These are phyloP conservation scores for Viola odorata DNA, from an alignment of 345 rosid species.

Conservation along the genomic window DNA sequence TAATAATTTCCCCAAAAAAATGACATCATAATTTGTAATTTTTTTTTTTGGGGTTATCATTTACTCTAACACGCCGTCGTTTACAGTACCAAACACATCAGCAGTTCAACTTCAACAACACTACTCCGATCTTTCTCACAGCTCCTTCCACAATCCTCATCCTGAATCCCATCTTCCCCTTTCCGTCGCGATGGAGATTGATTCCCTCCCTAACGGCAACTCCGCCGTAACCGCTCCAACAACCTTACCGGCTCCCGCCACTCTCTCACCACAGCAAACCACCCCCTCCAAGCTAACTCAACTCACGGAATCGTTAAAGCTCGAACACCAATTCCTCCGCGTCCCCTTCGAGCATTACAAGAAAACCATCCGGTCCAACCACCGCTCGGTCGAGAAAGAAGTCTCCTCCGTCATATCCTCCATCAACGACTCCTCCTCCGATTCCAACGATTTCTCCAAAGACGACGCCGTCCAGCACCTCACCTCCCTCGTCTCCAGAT, in stretches of 20 bases:
- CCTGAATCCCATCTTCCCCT: not conserved
- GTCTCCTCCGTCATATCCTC: conserved; percentile 58
- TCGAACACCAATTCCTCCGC: conserved; percentile 88
- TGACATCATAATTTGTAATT: too few relatives aligned
- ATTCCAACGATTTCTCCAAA: conserved; percentile 40
- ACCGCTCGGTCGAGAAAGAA: conserved; percentile 78
- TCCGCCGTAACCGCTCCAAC: conserved; percentile 19
- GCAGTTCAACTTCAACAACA: too few relatives aligned
- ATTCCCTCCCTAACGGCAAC: conserved; percentile 30
- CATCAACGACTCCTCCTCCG: conserved; percentile 57
- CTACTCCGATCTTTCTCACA: not conserved
- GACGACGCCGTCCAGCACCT: conserved; percentile 74
- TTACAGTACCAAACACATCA: too few relatives aligned
- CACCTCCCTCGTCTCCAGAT: conserved; percentile 70
- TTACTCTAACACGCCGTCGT: too few relatives aligned
- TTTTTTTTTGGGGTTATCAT: too few relatives aligned
- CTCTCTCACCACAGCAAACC: conserved; percentile 15
- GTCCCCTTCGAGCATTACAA: conserved; percentile 97
- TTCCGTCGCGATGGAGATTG: conserved; percentile 17
- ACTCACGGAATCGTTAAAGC: conserved; percentile 72
- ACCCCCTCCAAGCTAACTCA: conserved; percentile 51
- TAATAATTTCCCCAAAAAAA: too few relatives aligned
- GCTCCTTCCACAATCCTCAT: not conserved
- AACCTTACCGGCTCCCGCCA: conserved; percentile 17
- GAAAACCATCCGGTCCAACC: conserved; percentile 85